Base-by-base conservation (phyloP, 371 early-diverging fungal genomes). In the Sanchytrium tribonematis region DNA sequence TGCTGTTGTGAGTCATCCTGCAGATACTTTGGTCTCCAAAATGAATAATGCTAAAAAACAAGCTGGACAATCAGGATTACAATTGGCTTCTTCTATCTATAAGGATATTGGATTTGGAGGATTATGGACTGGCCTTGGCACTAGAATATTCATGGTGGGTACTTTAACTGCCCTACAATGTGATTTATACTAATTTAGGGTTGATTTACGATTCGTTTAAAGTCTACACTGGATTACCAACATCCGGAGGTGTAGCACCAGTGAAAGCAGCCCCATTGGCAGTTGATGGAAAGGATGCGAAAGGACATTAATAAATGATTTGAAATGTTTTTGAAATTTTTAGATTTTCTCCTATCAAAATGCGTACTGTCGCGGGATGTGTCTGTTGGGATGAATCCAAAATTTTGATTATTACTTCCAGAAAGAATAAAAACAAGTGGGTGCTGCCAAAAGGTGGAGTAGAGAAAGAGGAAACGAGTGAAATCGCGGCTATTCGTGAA, bases 1-100 rank as follows among this genome's bases (percentile, higher is more conserved):
- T 73, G 82, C 96, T 69, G 83, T 92, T 71, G 85, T 93, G 65
- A 91, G 93, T 22, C 94, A 94, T 77, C 95, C 96, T 17, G 95
- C 96, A 71, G 95, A 94, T 79, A 87, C 92, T 0, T 77, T 93
- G 67, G 82, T 92, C 69, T 93, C 93, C 72, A 87, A 92, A 81
- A 82, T 95, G 72, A 84, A 85, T 81, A 87, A 88, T 78, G 69
- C 79, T 30, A 80, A 80, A 69, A 80, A 79, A 68, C 76, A 73
- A 68, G 75, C 75, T 66, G 83, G 81, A 30, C 78, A 81, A 73
- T 79, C 81, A 66, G 75, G 80, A 71, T 77, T 76, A 68, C 78
- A 83, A 72, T 82, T 83, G 69, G 78, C 83, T 66, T 71, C 76
- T 31, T 68, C 69, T n/a, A 73, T 85, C 70, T 76, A 80, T 30